Evolutionary conservation across 495 filamentous ascomycete genomes (phyloP).

Genomic region (Podospora fimiseda): DNA sequence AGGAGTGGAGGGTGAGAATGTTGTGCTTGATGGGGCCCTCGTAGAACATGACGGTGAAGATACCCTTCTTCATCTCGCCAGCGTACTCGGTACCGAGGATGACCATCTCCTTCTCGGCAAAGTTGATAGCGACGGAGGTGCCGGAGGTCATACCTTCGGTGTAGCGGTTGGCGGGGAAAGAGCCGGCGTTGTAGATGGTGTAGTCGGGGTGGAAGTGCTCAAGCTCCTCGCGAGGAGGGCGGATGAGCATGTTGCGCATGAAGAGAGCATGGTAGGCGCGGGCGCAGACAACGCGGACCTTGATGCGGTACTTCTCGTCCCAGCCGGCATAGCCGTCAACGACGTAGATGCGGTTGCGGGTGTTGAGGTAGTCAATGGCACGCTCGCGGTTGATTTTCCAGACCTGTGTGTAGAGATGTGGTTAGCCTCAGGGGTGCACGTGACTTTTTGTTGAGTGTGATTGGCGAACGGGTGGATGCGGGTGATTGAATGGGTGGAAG

Average conservation of each 20-base stretch:
- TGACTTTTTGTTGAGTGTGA: conserved; percentile 13
- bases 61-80: conserved; percentile 99
- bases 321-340: conserved; percentile 96
- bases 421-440: conserved; percentile 22
- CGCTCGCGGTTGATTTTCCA: conserved; percentile 99
- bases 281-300: conserved; percentile 95
- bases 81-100: conserved; percentile 99
- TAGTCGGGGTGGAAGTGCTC: conserved; percentile 98
- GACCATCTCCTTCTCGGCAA: conserved; percentile 80
- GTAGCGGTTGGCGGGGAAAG: conserved; percentile 97
- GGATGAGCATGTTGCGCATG: conserved; percentile 99
- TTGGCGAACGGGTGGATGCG: conserved; percentile 2
- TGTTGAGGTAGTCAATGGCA: conserved; percentile 98
- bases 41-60: conserved; percentile 99
- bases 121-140: conserved; percentile 69
- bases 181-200: conserved; percentile 98
- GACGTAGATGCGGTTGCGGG: conserved; percentile 96
- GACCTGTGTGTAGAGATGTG: conserved; percentile 51
- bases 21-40: conserved; percentile 99
- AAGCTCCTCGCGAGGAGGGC: conserved; percentile 80
- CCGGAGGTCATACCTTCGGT: conserved; percentile 98
- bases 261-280: conserved; percentile 99
- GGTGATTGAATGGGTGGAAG: too few relatives aligned
- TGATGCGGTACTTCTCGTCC: conserved; percentile 97
- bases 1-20: conserved; percentile 94